Conservation (phyloP, 257 asterid genomes). For the Primulina huaijiensis region DNA sequence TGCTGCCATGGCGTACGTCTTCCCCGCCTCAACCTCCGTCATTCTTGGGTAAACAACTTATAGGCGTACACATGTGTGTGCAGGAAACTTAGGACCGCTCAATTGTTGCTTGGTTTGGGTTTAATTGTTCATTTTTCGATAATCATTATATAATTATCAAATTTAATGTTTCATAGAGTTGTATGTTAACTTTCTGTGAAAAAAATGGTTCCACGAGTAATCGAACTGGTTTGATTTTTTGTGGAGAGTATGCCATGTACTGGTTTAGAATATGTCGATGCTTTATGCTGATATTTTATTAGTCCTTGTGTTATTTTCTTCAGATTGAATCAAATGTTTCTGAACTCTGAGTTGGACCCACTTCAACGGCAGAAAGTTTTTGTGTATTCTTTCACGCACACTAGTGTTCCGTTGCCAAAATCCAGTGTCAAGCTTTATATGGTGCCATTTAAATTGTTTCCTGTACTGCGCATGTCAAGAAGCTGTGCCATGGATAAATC, state of each 20-base stretch:
- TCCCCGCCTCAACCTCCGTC: conserved; percentile 29
- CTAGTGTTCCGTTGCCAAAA: conserved; percentile 27
- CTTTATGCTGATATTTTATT: conserved; percentile 2
- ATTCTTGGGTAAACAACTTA: conserved; percentile 30
- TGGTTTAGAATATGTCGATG: conserved; percentile 6
- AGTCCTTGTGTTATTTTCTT: background rate
- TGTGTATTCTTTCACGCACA: conserved; percentile 21
- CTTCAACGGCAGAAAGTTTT: conserved; percentile 32
- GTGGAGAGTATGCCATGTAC: background rate
- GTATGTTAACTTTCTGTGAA: no score
- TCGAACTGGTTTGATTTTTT: background rate
- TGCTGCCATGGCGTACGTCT: conserved; percentile 35
- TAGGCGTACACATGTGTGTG: background rate
- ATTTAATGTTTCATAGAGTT: no score
- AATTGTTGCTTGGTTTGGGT: conserved; percentile 7
- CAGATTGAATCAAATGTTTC: conserved; percentile 44
- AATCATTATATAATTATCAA: background rate
- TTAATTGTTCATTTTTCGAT: conserved; percentile 15
- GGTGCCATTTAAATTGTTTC: conserved; percentile 25
- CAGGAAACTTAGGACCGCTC: background rate
- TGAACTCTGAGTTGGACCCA: conserved; percentile 22
- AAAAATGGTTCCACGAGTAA: no score
- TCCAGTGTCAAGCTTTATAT: conserved; percentile 36
- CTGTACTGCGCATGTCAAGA: conserved; percentile 25
- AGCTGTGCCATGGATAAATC: conserved; percentile 32